Percentiles rank a stretch among this genome's conserved stretches.
These are phyloP conservation scores for Ogataea hybrid DNA, from an alignment of 1,139 yeast genomes.

Conservation along the genomic window DNA sequence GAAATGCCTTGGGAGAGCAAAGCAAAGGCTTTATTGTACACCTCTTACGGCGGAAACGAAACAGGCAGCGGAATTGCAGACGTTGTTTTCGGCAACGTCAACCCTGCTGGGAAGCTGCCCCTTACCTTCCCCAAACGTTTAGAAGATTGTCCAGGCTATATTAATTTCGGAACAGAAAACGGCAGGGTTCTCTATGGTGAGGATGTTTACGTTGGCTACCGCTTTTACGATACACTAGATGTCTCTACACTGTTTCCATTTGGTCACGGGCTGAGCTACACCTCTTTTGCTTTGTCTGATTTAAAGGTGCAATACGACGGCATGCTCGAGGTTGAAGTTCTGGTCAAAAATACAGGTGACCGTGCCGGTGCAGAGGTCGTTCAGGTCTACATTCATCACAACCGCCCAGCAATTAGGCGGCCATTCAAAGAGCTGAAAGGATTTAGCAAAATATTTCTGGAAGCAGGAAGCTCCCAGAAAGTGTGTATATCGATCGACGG, in stretches of 20 bases:
- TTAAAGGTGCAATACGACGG: constrained; percentile 25
- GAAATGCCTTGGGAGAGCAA: constrained; percentile 53
- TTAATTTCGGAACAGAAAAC: constrained; percentile 41
- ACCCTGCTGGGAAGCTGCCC: constrained; percentile 63
- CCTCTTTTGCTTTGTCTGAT: constrained; percentile 39
- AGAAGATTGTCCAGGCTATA: constrained; percentile 48
- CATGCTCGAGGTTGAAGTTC: constrained; percentile 24
- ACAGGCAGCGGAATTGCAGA: constrained; percentile 51
- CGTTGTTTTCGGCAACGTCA: constrained; percentile 55
- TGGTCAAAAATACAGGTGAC: constrained; percentile 41
- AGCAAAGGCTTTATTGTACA: constrained; percentile 46
- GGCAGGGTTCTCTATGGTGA: constrained; percentile 56
- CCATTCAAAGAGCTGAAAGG: constrained; percentile 59
- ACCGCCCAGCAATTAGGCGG: constrained; percentile 36
- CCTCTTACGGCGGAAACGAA: constrained; percentile 43
- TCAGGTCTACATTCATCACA: constrained; percentile 42
- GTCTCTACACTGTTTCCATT: constrained; percentile 52
- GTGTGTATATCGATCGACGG: constrained; percentile 33
- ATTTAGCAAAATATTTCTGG: constrained; percentile 44
- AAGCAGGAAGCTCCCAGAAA: constrained; percentile 33
- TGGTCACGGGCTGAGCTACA: constrained; percentile 61
- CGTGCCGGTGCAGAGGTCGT: constrained; percentile 46
- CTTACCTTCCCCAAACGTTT: constrained; percentile 51
- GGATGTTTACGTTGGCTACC: constrained; percentile 58
- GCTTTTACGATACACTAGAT: constrained; percentile 51